A percentile compares a stretch with the other conserved stretches of the same genome.
Conservation (phyloP, 1,284 basidiomycete genomes). For the Ceratobasidium sp. region DNA sequence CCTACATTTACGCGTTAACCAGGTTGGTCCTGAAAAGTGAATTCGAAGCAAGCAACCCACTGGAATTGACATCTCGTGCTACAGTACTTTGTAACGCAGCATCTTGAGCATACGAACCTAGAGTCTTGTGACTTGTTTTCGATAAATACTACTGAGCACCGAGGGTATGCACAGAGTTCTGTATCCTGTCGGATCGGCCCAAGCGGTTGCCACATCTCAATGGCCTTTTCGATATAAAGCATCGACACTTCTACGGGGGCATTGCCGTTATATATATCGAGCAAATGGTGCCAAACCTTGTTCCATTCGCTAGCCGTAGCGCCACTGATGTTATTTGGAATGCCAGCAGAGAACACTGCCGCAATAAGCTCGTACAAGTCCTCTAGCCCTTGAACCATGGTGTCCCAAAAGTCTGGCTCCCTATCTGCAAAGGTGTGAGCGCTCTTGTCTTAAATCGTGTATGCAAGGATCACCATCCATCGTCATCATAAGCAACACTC, state of each 20-base stretch:
- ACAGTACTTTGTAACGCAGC: background rate
- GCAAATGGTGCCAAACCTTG: background rate
- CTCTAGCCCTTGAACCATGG: background rate
- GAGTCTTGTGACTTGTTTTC: background rate
- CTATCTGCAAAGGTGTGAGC: background rate
- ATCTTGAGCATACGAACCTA: background rate
- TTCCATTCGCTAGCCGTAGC: background rate
- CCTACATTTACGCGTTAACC: background rate
- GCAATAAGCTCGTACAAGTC: background rate
- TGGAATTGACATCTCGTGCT: background rate
- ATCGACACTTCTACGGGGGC: background rate
- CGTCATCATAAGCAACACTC: background rate
- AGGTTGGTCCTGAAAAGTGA: background rate
- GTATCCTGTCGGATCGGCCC: background rate
- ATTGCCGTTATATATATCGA: background rate
- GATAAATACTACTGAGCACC: background rate
- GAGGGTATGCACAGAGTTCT: background rate
- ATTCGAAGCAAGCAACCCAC: background rate
- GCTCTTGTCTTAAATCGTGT: background rate
- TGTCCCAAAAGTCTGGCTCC: background rate
- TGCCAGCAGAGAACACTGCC: background rate
- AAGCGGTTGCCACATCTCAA: background rate
- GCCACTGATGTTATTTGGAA: background rate
- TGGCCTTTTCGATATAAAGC: background rate
- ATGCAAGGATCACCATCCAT: background rate